Evolutionary conservation across 192 early-diverging fungal species (phyloP).

Genomic region (Coemansia sp.): DNA sequence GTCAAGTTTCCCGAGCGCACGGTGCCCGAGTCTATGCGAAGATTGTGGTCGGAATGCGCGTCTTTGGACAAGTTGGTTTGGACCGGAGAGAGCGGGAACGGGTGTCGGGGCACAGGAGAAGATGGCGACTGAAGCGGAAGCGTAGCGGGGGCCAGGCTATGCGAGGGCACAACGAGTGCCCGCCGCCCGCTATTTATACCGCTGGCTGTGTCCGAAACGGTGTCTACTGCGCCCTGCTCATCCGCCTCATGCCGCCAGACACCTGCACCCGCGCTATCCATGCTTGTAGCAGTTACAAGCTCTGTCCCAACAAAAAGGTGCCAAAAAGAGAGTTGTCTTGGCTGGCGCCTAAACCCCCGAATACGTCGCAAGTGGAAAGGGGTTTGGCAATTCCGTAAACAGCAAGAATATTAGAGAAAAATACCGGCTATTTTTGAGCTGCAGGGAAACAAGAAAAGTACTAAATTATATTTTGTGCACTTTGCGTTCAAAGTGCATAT

Average conservation of each 20-base stretch:
- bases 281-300: not conserved
- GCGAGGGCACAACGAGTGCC: constrained; percentile 14
- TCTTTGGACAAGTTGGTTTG: not conserved
- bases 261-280: not conserved
- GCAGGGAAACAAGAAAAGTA: not conserved
- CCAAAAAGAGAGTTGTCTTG: not conserved
- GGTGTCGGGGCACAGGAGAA: constrained; percentile 7
- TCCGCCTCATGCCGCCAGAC: not conserved
- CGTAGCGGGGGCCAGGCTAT: not conserved
- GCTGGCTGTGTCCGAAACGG: not conserved
- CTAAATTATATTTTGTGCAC: not conserved
- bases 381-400: not conserved
- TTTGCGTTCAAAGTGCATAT: not conserved
- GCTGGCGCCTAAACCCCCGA: not conserved
- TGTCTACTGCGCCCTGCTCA: not conserved
- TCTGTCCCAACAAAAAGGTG: not conserved
- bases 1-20: not conserved
- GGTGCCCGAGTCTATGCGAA: not conserved
- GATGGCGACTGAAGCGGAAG: constrained; percentile 10
- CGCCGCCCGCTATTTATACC: constrained; percentile 14
- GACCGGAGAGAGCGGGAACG: constrained; percentile 9
- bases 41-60: constrained; percentile 5
- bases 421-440: not conserved
- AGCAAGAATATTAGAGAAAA: not conserved
- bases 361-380: not conserved